A percentile compares a stretch with the other conserved stretches of the same genome.
phyloP scores from a whole-genome alignment of 148 eudicot genomes.

The Persicaria maculosa region DNA sequence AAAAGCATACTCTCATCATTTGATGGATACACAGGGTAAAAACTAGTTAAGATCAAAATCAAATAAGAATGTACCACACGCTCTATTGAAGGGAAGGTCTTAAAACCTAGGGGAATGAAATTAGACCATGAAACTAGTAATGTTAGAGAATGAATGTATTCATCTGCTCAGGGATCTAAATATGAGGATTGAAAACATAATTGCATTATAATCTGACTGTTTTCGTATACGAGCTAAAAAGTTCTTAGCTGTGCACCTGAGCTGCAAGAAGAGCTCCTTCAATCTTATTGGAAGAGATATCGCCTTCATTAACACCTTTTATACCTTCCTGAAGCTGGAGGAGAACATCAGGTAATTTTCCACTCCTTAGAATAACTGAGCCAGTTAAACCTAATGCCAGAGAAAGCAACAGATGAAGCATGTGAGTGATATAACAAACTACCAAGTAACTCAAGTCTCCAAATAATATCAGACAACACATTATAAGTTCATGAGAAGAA shows the following conservation, averaged over 20 bases:
- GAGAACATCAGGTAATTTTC: conserved; percentile 65
- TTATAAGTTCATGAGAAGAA: background rate
- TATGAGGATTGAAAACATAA: background rate
- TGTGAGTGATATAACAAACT: background rate
- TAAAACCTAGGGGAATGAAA: no score
- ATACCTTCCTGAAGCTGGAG: conserved; percentile 67
- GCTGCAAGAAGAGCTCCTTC: conserved; percentile 70
- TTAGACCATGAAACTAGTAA: no score
- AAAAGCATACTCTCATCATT: no score
- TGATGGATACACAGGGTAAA: no score
- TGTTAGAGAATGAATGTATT: no score
- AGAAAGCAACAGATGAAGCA: background rate
- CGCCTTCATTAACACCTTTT: conserved; percentile 59
- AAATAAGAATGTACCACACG: no score
- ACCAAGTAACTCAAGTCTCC: conserved; percentile 4
- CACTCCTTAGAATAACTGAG: conserved; percentile 75
- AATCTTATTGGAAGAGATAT: conserved; percentile 50
- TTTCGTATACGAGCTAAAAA: background rate
- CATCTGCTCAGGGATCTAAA: background rate
- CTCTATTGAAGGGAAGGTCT: no score
- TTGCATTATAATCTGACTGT: background rate
- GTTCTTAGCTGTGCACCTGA: conserved; percentile 44
- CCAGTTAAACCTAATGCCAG: conserved; percentile 61
- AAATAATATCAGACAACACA: background rate
- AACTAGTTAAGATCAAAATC: no score